Evolutionary conservation across 495 filamentous ascomycete species (phyloP).

Genomic region (Symbiotaphrina buchneri): DNA sequence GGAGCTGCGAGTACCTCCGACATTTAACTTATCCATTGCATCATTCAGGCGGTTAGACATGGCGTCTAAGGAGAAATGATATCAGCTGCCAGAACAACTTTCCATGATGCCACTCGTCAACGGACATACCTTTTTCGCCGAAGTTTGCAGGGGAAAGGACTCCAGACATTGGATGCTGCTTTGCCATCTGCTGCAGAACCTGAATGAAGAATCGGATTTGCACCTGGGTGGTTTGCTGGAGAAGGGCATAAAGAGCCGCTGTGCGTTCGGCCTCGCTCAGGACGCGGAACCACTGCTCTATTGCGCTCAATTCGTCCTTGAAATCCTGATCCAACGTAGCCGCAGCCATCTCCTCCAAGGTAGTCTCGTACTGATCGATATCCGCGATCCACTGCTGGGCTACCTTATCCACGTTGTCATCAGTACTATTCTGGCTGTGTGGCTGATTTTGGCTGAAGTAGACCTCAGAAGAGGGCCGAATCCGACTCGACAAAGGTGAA

Average conservation of each 20-base stretch:
- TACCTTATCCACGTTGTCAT: slow-evolving; percentile 79
- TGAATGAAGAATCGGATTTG: slow-evolving; percentile 99
- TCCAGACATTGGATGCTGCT: slow-evolving; percentile 92
- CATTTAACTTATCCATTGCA: slow-evolving; percentile 88
- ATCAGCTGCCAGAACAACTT: slow-evolving; percentile 6
- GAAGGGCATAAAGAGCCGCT: slow-evolving; percentile 78
- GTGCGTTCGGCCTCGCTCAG: slow-evolving; percentile 92
- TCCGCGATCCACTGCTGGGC: slow-evolving; percentile 97
- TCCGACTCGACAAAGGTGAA: slow-evolving; percentile 54
- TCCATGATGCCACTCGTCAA: slow-evolving; percentile 3
- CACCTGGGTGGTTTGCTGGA: slow-evolving; percentile 97
- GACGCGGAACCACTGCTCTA: slow-evolving; percentile 98
- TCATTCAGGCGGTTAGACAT: slow-evolving; percentile 94
- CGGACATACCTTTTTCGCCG: slow-evolving; percentile 57
- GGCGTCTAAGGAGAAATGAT: slow-evolving; percentile 36
- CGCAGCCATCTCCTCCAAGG: slow-evolving; percentile 94
- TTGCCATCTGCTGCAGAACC: slow-evolving; percentile 95
- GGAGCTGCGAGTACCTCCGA: slow-evolving; percentile 71
- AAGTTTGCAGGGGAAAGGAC: slow-evolving; percentile 90
- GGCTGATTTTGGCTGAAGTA: slow-evolving; percentile 61
- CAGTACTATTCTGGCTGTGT: slow-evolving; percentile 40
- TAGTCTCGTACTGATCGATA: slow-evolving; percentile 95
- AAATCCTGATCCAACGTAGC: slow-evolving; percentile 97
- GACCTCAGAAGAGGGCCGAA: slow-evolving; percentile 81
- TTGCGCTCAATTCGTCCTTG: slow-evolving; percentile 95